Evolutionary conservation across 495 filamentous ascomycete species (phyloP), one percentile per base, ranked within the genome.

Genomic region (Neurospora sp.): DNA sequence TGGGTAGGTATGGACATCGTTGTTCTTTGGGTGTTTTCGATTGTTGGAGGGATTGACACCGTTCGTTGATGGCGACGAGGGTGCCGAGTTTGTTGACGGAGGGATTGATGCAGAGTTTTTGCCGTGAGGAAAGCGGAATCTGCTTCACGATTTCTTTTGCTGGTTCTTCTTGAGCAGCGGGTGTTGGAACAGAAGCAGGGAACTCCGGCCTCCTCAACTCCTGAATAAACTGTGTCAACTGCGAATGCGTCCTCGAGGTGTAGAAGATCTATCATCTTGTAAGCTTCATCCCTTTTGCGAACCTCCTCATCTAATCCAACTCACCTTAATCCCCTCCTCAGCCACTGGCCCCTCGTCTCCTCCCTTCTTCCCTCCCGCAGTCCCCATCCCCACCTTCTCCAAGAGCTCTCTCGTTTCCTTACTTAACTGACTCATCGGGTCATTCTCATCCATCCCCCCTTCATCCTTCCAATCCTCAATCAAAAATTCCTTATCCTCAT

Each of bases 211-310:
- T 89, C 3, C 92, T 89, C 40, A 99, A 82, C 77, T 99, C 96
- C 70, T 90, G 89, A n/a, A 94, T 90, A 78, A 99, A 98, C 80
- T 99, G 96, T 5, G 91, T 91, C 22, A 98, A 82, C 77, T 99
- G 96, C 0, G 96, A 98, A 77, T 99, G 96, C 2, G 96, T 99
- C 76, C 96, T 86, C 16, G 96, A 98, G 72, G 94, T 97, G 79
- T 92, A 98, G 79, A 92, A 97, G 37, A 99, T 92, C 86, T 89
- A 70, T 8, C 10, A 44, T 12, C 12, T 0, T 42, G 40, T 77
- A 40, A 79, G 73, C n/a, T 14, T 40, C 27, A 69, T 12, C 37
- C 78, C 75, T 69, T 38, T 48, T 45, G 41, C 73, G 0, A 59
- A 27, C 10, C n/a, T 10, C 40, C 17, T 39, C 1, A 31, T 27